Evolutionary conservation across 2,329 filamentous ascomycete genomes (phyloP), one percentile per base, ranked within the genome.

Genomic region (Anisogramma anomala): DNA sequence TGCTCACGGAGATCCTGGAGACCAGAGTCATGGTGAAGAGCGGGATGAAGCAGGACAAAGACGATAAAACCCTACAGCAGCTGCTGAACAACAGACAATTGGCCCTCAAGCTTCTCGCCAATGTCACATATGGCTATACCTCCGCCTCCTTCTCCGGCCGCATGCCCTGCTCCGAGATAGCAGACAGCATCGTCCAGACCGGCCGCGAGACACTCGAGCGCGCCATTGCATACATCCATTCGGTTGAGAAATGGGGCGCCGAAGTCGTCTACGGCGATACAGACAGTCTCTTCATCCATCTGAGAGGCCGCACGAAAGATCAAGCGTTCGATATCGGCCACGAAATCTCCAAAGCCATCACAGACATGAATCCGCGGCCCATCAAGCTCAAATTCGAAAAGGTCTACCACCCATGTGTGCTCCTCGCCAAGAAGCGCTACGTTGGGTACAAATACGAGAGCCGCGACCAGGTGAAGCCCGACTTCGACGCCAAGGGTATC

Each of bases 231-330:
- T 70, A 88, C 42, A 96, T 98, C 27, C 91, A 98, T 55, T 86
- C 85, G 0, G 79, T 88, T 10, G 74, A 81, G 49, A 73, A 75
- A 47, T 98, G 93, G 93, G 82, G 80, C 8, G 91, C 91, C 1
- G 91, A 98, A 61, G 91, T 98, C 0, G 89, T 98, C 1, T 98
- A 98, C 53, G 93, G 91, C 41, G 91, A 98, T 58, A 98, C 93
- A 0, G 91, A 98, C 66, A 94, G 86, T 54, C 62, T 98, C 7
- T 98, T 98, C 55, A 73, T 98, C 35, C 77, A 91, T 51, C 72
- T 98, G 26, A 88, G 86, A 52, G 91, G 89, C 4, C 79, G 86
- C 36, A 93, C 85, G 1, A 79, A 78, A 40, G 84, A 86, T 15
- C 77, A 96, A 57, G 93, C 93, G 0, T 98, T 98, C 59, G 73